Evolutionary conservation across 225 moss, liverwort and hornwort species (phyloP).

Genomic region (Anthoceros angustus): DNA sequence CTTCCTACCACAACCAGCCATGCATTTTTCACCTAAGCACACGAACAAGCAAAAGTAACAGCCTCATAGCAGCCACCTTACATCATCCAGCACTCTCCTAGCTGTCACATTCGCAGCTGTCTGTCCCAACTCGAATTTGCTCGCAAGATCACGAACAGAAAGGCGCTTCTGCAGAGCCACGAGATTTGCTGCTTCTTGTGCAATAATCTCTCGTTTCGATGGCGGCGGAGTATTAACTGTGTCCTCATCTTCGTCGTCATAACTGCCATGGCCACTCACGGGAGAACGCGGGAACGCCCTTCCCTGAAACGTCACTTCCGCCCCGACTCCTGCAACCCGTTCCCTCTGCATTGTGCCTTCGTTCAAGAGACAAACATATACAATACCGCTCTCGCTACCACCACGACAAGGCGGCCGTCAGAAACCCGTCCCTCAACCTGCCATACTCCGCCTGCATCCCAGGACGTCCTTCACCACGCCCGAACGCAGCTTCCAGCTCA

Average conservation of each 20-base stretch:
- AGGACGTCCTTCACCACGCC: background rate
- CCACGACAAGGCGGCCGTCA: background rate
- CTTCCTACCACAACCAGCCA: background rate
- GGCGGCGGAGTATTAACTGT: background rate
- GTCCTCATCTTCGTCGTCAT: background rate
- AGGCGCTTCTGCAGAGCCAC: conserved; percentile 23
- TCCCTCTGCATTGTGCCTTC: background rate
- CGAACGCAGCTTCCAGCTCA: background rate
- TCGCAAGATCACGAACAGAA: conserved; percentile 44
- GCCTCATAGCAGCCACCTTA: conserved; percentile 5
- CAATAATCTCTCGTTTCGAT: conserved; percentile 19
- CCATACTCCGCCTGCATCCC: background rate
- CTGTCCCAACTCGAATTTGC: conserved; percentile 36
- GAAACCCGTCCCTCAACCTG: background rate
- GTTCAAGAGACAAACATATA: background rate
- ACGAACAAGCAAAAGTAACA: too few species aligned
- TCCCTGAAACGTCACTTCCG: background rate
- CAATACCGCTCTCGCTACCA: background rate
- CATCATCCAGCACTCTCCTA: conserved; percentile 29
- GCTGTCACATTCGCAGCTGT: conserved; percentile 31
- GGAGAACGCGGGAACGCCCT: background rate
- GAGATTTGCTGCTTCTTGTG: conserved; percentile 36
- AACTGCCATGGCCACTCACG: background rate
- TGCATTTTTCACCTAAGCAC: background rate
- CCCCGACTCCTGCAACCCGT: background rate